A percentile compares a stretch with the other conserved stretches of the same genome.
Conservation (phyloP, 371 early-diverging fungal species). For the Nematocida homosporus region DNA sequence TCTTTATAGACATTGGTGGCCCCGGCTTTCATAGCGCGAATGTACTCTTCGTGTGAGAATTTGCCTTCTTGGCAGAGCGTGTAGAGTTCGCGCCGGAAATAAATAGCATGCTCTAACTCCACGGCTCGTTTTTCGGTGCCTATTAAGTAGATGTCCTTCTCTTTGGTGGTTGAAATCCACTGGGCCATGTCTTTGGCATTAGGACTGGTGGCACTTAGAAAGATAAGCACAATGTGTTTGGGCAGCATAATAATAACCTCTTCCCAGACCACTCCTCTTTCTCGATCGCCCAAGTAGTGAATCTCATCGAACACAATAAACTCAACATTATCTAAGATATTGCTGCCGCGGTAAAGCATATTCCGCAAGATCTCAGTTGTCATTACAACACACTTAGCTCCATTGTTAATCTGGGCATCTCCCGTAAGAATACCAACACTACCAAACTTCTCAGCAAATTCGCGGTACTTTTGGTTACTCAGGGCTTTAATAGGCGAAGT, state of each 20-base stretch:
- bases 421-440: constrained; percentile 92
- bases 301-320: constrained; percentile 99
- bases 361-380: constrained; percentile 96
- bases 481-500: constrained; percentile 98
- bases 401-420: constrained; percentile 91
- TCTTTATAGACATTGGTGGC: constrained; percentile 37
- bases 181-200: constrained; percentile 95
- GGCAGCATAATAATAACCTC: constrained; percentile 98
- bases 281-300: constrained; percentile 91
- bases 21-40: constrained; percentile 44
- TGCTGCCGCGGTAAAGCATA: constrained; percentile 92
- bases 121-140: constrained; percentile 89
- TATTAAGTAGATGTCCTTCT: constrained; percentile 90
- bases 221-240: constrained; percentile 71
- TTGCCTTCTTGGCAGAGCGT: constrained; percentile 19
- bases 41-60: constrained; percentile 48
- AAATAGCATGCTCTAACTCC: constrained; percentile 85
- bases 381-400: constrained; percentile 91
- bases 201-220: constrained; percentile 95
- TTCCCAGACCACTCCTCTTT: constrained; percentile 99
- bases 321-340: constrained; percentile 88
- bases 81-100: constrained; percentile 62
- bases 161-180: constrained; percentile 96
- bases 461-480: constrained; percentile 95
- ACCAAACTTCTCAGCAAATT: constrained; percentile 81